Base-by-base conservation (phyloP, 176 grass and related monocot species). In the Rhynchospora pubera region DNA sequence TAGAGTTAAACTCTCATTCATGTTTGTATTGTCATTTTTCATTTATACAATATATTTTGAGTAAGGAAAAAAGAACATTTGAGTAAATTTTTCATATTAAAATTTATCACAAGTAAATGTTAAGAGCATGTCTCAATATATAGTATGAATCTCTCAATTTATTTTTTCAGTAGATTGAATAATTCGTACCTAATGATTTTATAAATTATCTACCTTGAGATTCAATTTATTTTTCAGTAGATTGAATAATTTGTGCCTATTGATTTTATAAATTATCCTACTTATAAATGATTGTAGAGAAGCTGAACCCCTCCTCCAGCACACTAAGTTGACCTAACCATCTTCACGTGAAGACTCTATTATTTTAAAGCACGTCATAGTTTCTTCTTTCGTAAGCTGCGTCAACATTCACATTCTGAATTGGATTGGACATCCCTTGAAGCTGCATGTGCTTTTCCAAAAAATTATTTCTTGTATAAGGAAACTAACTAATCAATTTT, bases 371-470 rank as follows among this genome's bases (percentile, higher is more conserved):
- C 70, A 52, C 19, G 21, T 50, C 70, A 66, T 66, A 74, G 51
- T 75, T 53, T 75, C 70, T 53, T 12, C 12, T 75, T 53, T 16
- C 4, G 34, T 75, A 15, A 51, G 19, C 70, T 13, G 70, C 51
- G 68, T 73, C 70, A 74, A 52, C 70, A 74, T 52, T 74, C 46
- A 26, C 52, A 50, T 74, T 74, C 70, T 52, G 26, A 74, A 51
- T 26, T 74, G 12, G 47, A 21, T 75, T 75, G 2, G 22, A 53
- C 21, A 75, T 52, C 46, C 23, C 21, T 75, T 26, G 46, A 53
- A 53, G 21, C 71, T 75, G 46, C 71, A 75, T 75, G 71, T 75
- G 71, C 71, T 75, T 75, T 75, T 53, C 47, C 22, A 75, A 75
- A 75, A n/a, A 53, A 13, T 28, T 53, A 15, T 51, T 75, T 51